Evolutionary conservation across 2,329 filamentous ascomycete genomes (phyloP), one percentile per base, ranked within the genome.

Genomic region (Trichoderma koningii): DNA sequence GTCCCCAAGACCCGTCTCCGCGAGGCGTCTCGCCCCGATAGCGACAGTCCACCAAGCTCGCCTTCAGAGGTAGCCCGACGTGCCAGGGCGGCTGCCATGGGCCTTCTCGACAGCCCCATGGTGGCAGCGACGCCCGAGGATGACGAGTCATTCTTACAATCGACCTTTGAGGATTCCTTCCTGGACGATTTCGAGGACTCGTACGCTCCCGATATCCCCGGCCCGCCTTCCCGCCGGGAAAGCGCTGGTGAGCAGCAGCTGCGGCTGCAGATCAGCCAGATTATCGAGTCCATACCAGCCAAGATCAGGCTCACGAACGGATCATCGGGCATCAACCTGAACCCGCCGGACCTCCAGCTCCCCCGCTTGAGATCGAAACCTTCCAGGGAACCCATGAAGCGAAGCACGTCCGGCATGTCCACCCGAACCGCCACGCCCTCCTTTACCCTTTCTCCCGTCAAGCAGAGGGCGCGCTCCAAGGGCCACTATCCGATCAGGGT

Each of bases 401-500:
- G 85, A 70, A 81, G 82, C 72, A 74, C 76, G 5, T 86, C 85
- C 60, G 80, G 80, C 72, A 72, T 81, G 10, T 87, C 83, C 5
- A 83, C 84, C 21, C 81, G 85, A 41, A 85, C 87, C 0, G 81
- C 83, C 7, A 89, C 87, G 0, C 87, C 88, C 5, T 88, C 89
- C 1, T 87, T 92, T 70, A 89, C 87, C 6, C 81, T 93, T 0
- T 88, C 88, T 19, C 89, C 90, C 0, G 88, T 82, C 17, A 83
- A 84, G 70, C 71, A 79, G 3, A 82, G 84, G 9, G 77, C 81
- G 0, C 80, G 83, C 28, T 77, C 78, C 63, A 78, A 79, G 52
- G 82, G 83, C 59, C 84, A 88, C 64, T 85, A 88, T 57, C 93
- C 94, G 66, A 94, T 97, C 72, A 93, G 93, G 75, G 83, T 97